Base-by-base conservation (phyloP, 2,329 filamentous ascomycete genomes). In the Neonectria coccinea region DNA sequence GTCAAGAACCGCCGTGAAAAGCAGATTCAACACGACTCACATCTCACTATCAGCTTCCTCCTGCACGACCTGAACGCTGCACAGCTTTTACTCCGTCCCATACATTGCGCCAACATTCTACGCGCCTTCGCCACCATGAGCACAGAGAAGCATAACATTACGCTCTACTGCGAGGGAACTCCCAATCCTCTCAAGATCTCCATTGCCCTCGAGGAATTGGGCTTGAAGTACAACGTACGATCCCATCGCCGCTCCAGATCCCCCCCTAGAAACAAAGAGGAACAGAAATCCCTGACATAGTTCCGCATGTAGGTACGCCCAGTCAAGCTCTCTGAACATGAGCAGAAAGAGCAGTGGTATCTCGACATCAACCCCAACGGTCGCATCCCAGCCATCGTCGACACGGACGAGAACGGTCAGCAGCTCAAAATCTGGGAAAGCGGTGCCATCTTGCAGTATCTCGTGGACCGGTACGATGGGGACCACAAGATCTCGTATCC, bases 281-380 rank as follows among this genome's bases (percentile, higher is more conserved):
- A 16, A 4, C 7, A 14, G 18, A 45, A 5, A 44, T n/a, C 42
- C 18, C 42, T 45, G 42, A 45, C 42, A 45, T 12, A 25, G 33
- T 12, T 45, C 20, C 42, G 20, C n/a, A 14, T 45, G 9, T 51
- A 84, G 82, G 76, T 81, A 45, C 86, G 90, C 56, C 84, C 86
- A 44, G 89, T 97, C 73, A 85, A 91, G 16, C 86, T 97, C 64
- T 82, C 78, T 67, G 91, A 91, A 67, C 92, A 93, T 77, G 86
- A 83, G n/a, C 93, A 96, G 73, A 97, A 95, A 76, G 82, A 95
- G 78, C 88, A 88, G 16, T 97, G 92, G 93, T 97, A 95, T 80
- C 86, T 97, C 27, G 89, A 90, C 55, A 97, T 97, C 81, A 97
- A 97, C 80, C 94, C 94, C 68, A 97, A 97, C 78, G 94, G 94